Conservation (phyloP, 129 eudicot species). For the Flaveria trinervia region DNA sequence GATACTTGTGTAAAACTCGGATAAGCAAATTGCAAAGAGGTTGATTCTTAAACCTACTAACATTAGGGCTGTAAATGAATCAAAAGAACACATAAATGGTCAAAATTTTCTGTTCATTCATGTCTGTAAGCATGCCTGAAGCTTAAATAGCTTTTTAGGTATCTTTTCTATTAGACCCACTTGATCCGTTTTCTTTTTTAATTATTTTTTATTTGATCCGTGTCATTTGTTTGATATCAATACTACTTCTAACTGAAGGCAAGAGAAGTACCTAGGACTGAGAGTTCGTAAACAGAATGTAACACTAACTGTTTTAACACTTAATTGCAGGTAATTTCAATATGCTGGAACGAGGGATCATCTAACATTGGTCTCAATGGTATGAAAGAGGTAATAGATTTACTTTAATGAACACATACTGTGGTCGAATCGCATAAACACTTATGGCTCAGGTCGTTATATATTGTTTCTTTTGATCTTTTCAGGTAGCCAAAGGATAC, state of each 20-base stretch:
- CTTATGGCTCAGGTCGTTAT: not conserved
- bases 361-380: conserved; percentile 49
- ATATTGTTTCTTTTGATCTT: not conserved
- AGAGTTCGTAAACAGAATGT: not conserved
- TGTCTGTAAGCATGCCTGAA: not conserved
- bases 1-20: not conserved
- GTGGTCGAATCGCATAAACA: not conserved
- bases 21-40: not conserved
- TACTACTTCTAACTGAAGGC: not conserved
- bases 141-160: not conserved
- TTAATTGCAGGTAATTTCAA: conserved; percentile 59
- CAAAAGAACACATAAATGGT: not conserved
- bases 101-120: not conserved
- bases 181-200: not conserved
- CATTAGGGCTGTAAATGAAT: not conserved
- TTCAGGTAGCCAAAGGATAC: conserved; percentile 63
- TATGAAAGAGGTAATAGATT: conserved; percentile 62
- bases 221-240: not conserved
- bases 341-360: conserved; percentile 65
- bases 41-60: not conserved
- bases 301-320: conserved; percentile 1
- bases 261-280: too few relatives aligned
- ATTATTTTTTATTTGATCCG: not conserved
- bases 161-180: not conserved
- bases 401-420: not conserved